Base-by-base conservation (phyloP, 2,329 filamentous ascomycete species). In the Cladosporium sp. region DNA sequence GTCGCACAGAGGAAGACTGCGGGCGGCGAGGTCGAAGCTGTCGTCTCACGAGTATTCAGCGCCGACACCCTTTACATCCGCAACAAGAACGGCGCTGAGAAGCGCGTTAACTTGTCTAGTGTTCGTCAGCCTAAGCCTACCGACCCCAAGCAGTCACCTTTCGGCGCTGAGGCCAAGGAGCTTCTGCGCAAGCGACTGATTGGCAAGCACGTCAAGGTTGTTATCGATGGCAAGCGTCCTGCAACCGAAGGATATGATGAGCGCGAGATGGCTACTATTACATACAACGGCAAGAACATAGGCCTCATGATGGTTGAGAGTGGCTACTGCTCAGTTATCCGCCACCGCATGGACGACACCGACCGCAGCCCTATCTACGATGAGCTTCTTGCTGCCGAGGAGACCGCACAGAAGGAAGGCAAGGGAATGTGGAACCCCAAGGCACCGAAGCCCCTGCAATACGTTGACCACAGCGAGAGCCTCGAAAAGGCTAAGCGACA, bases 381-480 rank as follows among this genome's bases (percentile, higher is more conserved):
- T 73, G 91, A 94, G 74, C 84, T 96, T 14, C 84, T 95, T 21
- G 88, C 88, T 40, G 91, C 91, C 2, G 91, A 95, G 75, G 90
- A 92, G 74, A 79, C 82, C 46, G 94, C 95, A 61, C 93, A 96
- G 80, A 88, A 91, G 69, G 91, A 92, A 72, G 89, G 90, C 80
- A 96, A 94, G 82, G 95, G 95, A 61, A 95, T 99, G 83, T 98
- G 94, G 93, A 92, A 91, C 21, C 86, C 91, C 66, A 99, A 97
- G 83, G 83, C 92, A 44, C 89, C 93, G 64, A 92, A 95, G 77
- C 84, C 86, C 23, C 94, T 90, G 82, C 87, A 90, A 76, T 95
- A 91, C 76, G 86, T 90, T 53, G 95, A 99, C 77, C 93, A 94
- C 75, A 97, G 93, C 5, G 95, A 98, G 78, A 93, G 86, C 67